Conservation (phyloP, 2,329 filamentous ascomycete genomes). For the Grosmannia clavigera region DNA sequence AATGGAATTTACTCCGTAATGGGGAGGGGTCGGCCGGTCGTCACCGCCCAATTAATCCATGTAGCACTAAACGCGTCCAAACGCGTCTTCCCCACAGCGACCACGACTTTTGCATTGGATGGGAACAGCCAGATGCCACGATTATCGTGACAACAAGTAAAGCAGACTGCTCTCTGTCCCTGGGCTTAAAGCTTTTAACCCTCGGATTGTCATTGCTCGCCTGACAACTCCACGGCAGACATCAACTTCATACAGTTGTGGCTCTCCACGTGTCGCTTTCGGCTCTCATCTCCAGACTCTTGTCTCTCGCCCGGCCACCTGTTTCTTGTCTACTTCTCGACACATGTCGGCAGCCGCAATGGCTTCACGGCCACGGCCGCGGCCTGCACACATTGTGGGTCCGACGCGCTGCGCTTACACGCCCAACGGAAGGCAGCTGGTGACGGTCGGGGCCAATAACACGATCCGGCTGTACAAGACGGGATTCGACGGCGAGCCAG, state of each 20-base stretch:
- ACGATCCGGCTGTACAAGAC: constrained; percentile 87
- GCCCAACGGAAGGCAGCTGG: constrained; percentile 70
- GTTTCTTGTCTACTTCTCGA: background rate
- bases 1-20: background rate
- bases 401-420: constrained; percentile 83
- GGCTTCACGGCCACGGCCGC: constrained; percentile 40
- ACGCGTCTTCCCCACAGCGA: background rate
- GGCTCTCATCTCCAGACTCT: background rate
- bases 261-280: background rate
- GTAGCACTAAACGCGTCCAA: background rate
- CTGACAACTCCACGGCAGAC: no score
- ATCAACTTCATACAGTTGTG: background rate
- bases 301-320: no score
- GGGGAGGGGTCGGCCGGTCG: background rate
- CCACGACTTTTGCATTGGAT: background rate
- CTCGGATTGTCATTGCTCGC: background rate
- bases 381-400: constrained; percentile 72
- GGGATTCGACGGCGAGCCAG: constrained; percentile 82
- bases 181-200: background rate
- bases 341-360: background rate
- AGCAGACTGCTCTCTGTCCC: background rate
- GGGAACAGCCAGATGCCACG: background rate
- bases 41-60: background rate
- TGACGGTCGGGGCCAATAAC: constrained; percentile 89
- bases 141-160: background rate